Evolutionary conservation across 257 asterid genomes (phyloP).

Genomic region (Catharanthus roseus): DNA sequence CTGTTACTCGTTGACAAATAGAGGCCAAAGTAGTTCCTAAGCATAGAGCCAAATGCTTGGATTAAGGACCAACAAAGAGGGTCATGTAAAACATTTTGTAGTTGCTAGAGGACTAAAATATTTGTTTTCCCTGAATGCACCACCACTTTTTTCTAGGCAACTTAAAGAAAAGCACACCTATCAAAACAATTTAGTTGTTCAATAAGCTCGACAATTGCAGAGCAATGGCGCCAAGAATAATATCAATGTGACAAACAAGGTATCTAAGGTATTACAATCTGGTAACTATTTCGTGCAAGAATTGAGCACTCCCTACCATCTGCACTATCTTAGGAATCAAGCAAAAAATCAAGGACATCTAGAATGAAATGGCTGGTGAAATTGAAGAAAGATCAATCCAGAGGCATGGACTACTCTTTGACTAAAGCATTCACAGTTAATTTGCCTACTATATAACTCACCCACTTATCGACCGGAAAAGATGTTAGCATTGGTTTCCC

Average conservation of each 20-base stretch:
- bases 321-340: not conserved
- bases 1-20: not conserved
- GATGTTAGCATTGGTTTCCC: no score
- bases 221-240: not conserved
- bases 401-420: not conserved
- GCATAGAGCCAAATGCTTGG: not conserved
- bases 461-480: no score
- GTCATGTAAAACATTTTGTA: not conserved
- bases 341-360: not conserved
- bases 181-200: not conserved
- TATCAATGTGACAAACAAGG: not conserved
- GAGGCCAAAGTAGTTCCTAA: not conserved
- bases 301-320: not conserved
- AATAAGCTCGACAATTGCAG: not conserved
- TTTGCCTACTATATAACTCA: not conserved
- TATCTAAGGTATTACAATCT: no score
- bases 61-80: no score
- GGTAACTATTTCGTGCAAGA: not conserved
- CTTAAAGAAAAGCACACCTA: not conserved
- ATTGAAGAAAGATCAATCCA: not conserved
- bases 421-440: not conserved
- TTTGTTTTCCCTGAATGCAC: not conserved
- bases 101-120: not conserved
- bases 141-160: not conserved
- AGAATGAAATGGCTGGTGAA: not conserved